A percentile compares a stretch with the other conserved stretches of the same genome.
Conservation (phyloP, 805 yeast species). For the Metschnikowia colocasiae region DNA sequence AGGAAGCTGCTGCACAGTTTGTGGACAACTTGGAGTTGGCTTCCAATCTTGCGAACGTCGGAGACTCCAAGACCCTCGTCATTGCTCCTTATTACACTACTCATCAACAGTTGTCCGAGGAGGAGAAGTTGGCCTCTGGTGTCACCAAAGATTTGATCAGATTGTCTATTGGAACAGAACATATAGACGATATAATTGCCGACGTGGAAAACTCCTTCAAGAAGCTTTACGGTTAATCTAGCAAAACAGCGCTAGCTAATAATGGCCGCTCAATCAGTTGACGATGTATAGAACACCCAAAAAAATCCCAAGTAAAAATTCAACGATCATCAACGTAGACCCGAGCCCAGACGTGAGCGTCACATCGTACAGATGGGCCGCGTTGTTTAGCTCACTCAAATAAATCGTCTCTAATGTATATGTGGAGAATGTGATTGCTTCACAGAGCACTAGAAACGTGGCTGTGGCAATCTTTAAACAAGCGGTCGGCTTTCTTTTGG, state of each 20-base stretch:
- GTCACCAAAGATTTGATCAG: constrained; percentile 87
- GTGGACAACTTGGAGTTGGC: constrained; percentile 83
- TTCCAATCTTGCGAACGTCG: constrained; percentile 93
- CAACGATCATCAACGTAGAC: constrained; percentile 9
- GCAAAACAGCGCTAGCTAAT: not conserved
- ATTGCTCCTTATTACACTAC: constrained; percentile 96
- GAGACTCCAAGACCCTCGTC: constrained; percentile 92
- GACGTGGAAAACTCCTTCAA: constrained; percentile 69
- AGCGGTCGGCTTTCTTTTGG: not conserved
- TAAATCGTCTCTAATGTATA: constrained; percentile 10
- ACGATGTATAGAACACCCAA: constrained; percentile 6
- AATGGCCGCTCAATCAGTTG: not conserved
- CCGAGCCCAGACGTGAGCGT: constrained; percentile 13
- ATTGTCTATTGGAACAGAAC: constrained; percentile 32
- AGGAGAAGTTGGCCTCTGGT: constrained; percentile 79
- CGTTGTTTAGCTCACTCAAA: constrained; percentile 8
- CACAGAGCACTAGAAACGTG: constrained; percentile 10
- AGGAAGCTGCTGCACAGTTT: constrained; percentile 75
- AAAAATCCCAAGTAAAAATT: constrained; percentile 10
- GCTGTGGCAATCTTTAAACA: constrained; percentile 3
- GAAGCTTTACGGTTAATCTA: constrained; percentile 40
- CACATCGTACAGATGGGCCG: constrained; percentile 11
- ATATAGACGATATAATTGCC: constrained; percentile 21
- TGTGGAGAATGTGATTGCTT: constrained; percentile 11
- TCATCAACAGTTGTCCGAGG: constrained; percentile 83